A percentile compares a stretch with the other conserved stretches of the same genome.
phyloP scores from a whole-genome alignment of 768 basidiomycete species.

The Mycena albidolilacea region DNA sequence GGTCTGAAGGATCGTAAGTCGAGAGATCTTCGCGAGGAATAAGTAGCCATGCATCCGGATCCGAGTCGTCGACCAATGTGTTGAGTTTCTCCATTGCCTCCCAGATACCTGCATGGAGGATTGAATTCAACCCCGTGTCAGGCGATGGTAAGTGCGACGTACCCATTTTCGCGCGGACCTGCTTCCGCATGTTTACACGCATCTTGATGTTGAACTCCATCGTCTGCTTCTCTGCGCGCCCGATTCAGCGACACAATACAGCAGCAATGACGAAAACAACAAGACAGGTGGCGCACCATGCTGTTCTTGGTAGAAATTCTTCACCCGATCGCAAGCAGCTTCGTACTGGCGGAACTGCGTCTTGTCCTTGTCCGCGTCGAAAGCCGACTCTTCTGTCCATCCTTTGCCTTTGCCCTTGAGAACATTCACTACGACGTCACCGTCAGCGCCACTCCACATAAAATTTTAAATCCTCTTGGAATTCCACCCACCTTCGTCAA shows the following conservation, averaged over 20 bases:
- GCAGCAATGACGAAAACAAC: too few species aligned
- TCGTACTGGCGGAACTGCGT: constrained; percentile 80
- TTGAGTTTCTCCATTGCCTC: constrained; percentile 75
- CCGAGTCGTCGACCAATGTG: constrained; percentile 91
- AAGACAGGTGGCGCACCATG: constrained; percentile 67
- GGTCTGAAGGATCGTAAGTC: constrained; percentile 49
- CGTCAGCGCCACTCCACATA: too few species aligned
- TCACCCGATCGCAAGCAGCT: constrained; percentile 82
- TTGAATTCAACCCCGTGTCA: too few species aligned
- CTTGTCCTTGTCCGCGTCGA: constrained; percentile 78
- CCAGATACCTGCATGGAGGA: too few species aligned
- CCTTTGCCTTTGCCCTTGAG: constrained; percentile 63
- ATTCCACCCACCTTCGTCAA: constrained; percentile 59
- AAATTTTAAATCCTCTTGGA: too few species aligned
- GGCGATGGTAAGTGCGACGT: too few species aligned
- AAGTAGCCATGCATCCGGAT: constrained; percentile 77
- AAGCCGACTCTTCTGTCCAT: constrained; percentile 71
- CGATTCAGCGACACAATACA: too few species aligned
- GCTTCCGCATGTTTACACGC: too few species aligned
- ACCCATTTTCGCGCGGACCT: too few species aligned
- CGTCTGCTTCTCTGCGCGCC: too few species aligned
- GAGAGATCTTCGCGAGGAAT: too few species aligned
- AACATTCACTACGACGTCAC: constrained; percentile 68
- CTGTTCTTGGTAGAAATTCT: constrained; percentile 83
- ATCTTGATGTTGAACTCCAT: too few species aligned